Conservation (phyloP, 352 stramenopile species). For the Pythium coloratum region DNA sequence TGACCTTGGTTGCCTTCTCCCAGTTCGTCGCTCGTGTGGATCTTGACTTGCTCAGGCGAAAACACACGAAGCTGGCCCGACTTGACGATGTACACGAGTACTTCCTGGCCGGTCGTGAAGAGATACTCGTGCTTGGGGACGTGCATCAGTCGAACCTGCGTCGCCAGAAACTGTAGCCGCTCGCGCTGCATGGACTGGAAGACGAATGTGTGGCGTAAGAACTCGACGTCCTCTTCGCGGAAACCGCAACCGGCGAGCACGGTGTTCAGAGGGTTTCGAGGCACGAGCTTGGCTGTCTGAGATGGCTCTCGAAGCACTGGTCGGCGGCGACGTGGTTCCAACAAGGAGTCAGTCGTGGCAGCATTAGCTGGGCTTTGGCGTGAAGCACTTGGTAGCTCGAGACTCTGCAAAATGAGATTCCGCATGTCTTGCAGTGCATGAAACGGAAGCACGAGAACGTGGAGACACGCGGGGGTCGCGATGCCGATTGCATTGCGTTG, state of each 20-base stretch:
- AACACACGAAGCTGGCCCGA: constrained; percentile 48
- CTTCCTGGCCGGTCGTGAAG: constrained; percentile 50
- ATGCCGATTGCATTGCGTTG: constrained; percentile 55
- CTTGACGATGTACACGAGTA: constrained; percentile 44
- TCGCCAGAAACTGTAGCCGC: constrained; percentile 45
- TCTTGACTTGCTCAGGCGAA: constrained; percentile 32
- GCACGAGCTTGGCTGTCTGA: not conserved
- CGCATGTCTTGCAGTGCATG: constrained; percentile 33
- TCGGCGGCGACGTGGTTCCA: constrained; percentile 14
- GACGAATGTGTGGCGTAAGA: constrained; percentile 47
- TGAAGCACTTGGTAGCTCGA: not conserved
- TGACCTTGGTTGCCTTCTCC: not conserved
- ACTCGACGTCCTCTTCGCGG: constrained; percentile 24
- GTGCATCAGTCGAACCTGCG: constrained; percentile 34
- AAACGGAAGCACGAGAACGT: constrained; percentile 42
- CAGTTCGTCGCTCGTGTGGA: constrained; percentile 1
- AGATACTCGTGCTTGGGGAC: constrained; percentile 49
- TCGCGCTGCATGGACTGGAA: constrained; percentile 39
- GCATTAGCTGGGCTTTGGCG: not conserved
- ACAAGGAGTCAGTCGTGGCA: constrained; percentile 4
- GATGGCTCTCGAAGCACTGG: not conserved
- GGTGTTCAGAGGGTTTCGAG: not conserved
- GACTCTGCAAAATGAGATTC: constrained; percentile 3
- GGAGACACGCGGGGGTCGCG: constrained; percentile 33
- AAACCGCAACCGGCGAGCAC: constrained; percentile 19